Evolutionary conservation across 345 rosid species (phyloP).

Genomic region (Dipteronia dyeriana): DNA sequence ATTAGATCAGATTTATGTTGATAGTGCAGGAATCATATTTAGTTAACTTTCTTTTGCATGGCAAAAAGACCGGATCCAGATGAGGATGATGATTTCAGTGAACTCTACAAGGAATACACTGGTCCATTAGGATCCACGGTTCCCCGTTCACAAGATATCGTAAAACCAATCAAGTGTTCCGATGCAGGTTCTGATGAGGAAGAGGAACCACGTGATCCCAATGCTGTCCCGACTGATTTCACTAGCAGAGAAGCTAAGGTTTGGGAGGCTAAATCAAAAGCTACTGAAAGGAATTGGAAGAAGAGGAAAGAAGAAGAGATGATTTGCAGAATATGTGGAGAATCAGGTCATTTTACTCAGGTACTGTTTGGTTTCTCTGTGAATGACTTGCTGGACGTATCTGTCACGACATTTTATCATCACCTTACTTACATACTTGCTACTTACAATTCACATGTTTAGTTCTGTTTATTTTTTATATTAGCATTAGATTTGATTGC

Average conservation of each 20-base stretch:
- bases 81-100: slow-evolving; percentile 88
- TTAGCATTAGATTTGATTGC: neutral
- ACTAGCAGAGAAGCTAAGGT: slow-evolving; percentile 98
- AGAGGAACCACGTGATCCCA: slow-evolving; percentile 79
- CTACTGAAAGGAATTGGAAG: slow-evolving; percentile 98
- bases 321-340: slow-evolving; percentile 96
- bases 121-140: slow-evolving; percentile 61
- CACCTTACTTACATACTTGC: neutral
- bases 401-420: neutral
- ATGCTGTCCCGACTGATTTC: slow-evolving; percentile 97
- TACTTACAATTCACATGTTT: neutral
- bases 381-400: neutral
- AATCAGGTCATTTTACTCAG: slow-evolving; percentile 99
- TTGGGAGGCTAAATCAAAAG: slow-evolving; percentile 99
- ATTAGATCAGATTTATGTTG: slow-evolving; percentile 11
- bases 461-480: neutral
- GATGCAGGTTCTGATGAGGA: slow-evolving; percentile 69
- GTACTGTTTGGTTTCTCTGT: slow-evolving; percentile 31
- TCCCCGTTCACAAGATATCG: slow-evolving; percentile 48
- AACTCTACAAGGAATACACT: slow-evolving; percentile 94
- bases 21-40: slow-evolving; percentile 26
- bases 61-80: slow-evolving; percentile 74
- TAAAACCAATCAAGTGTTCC: slow-evolving; percentile 50
- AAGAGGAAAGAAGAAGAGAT: slow-evolving; percentile 98
- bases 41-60: slow-evolving; percentile 44